phyloP scores from a whole-genome alignment of 192 early-diverging fungal species.

The Coemansia sp. region DNA sequence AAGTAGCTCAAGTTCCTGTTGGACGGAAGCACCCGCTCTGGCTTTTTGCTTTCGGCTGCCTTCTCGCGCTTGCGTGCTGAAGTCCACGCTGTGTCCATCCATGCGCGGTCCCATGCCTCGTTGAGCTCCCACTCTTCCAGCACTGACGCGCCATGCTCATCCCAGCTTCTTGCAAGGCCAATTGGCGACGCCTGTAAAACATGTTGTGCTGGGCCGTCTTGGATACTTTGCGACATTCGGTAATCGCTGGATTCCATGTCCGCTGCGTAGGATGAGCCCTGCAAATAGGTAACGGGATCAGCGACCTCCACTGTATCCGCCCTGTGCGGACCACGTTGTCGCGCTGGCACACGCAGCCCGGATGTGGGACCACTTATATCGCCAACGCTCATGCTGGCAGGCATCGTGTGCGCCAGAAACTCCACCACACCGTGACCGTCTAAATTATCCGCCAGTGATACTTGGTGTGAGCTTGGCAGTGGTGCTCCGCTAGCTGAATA shows the following conservation, averaged over 20 bases:
- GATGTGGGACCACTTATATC: neutral
- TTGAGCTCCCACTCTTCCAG: slow-evolving; percentile 55
- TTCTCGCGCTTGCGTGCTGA: slow-evolving; percentile 26
- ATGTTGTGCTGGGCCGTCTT: neutral
- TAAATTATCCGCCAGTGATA: slow-evolving; percentile 63
- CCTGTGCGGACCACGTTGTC: slow-evolving; percentile 5
- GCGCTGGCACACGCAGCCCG: neutral
- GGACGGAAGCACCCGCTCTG: slow-evolving; percentile 34
- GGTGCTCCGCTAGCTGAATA: neutral
- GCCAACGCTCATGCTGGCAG: slow-evolving; percentile 36
- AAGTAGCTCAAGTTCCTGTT: slow-evolving; percentile 48
- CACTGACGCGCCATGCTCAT: slow-evolving; percentile 43
- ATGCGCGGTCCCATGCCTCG: slow-evolving; percentile 53
- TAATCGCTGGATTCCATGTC: slow-evolving; percentile 42
- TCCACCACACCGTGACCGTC: slow-evolving; percentile 37
- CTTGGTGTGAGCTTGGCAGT: slow-evolving; percentile 83
- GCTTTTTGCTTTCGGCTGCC: slow-evolving; percentile 7
- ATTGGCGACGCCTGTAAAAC: slow-evolving; percentile 15
- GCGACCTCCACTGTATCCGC: neutral
- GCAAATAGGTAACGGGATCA: slow-evolving; percentile 42
- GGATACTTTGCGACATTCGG: slow-evolving; percentile 17
- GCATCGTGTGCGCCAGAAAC: slow-evolving; percentile 38
- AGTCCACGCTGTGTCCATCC: slow-evolving; percentile 52
- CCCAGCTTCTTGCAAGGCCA: slow-evolving; percentile 27
- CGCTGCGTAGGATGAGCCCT: slow-evolving; percentile 34